These are phyloP conservation scores for Polygonum aviculare DNA, from an alignment of 148 eudicot species.

Conservation along the genomic window DNA sequence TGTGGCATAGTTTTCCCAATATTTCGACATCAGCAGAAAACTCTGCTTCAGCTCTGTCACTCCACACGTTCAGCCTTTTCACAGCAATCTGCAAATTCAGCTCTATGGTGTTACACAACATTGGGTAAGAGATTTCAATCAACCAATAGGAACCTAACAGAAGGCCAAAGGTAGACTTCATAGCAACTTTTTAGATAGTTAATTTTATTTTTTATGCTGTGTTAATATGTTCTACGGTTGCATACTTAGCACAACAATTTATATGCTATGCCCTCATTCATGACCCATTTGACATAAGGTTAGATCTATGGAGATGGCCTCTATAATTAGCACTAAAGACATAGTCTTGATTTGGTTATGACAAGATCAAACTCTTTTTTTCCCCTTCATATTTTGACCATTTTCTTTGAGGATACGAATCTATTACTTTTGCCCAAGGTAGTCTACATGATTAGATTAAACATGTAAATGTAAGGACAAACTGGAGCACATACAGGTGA, in stretches of 20 bases:
- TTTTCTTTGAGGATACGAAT: background rate
- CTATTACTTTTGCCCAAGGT: background rate
- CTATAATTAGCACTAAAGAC: background rate
- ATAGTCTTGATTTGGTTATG: background rate
- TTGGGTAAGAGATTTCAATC: background rate
- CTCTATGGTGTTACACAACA: background rate
- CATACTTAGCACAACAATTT: background rate
- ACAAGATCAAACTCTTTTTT: background rate
- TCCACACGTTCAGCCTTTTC: conserved; percentile 87
- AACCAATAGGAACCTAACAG: background rate
- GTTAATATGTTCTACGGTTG: background rate
- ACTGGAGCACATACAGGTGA: background rate
- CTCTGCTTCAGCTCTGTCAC: conserved; percentile 79
- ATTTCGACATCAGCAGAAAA: conserved; percentile 83
- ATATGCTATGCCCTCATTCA: background rate
- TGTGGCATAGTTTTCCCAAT: conserved; percentile 77
- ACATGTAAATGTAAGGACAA: background rate
- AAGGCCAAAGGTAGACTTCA: background rate
- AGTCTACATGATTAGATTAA: background rate
- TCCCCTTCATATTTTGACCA: background rate
- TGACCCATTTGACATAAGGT: background rate
- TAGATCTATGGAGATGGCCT: background rate
- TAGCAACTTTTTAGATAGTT: background rate
- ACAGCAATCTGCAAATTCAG: conserved; percentile 72
- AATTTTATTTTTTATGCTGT: background rate